These are phyloP conservation scores for Chaetoscypha palmicola DNA, from an alignment of 2,329 filamentous ascomycete species.

Conservation along the genomic window DNA sequence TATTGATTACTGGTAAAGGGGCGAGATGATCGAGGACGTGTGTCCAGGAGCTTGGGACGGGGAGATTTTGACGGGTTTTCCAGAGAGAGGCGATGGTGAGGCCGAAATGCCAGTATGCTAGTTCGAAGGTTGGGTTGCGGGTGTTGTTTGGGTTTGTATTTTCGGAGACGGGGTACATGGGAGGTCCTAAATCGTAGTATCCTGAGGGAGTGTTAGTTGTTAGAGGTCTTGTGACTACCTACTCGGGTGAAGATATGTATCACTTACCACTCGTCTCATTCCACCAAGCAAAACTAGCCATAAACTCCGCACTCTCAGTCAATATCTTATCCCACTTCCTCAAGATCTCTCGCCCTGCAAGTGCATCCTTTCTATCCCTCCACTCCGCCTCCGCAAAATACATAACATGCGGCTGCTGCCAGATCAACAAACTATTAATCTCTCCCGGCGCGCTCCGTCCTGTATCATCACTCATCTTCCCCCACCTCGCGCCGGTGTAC, in stretches of 20 bases:
- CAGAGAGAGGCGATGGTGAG: slow-evolving; percentile 46
- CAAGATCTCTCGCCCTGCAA: slow-evolving; percentile 38
- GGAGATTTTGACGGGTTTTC: slow-evolving; percentile 41
- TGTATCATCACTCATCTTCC: slow-evolving; percentile 51
- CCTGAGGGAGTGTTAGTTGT: no score
- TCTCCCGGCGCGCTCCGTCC: slow-evolving; percentile 50
- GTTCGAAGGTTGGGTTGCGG: slow-evolving; percentile 52
- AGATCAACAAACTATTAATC: slow-evolving; percentile 54
- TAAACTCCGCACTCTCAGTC: slow-evolving; percentile 48
- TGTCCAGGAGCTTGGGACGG: slow-evolving; percentile 40
- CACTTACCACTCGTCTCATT: slow-evolving; percentile 40
- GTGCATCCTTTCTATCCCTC: no score
- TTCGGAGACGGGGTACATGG: slow-evolving; percentile 46
- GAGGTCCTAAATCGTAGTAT: slow-evolving; percentile 46
- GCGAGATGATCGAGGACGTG: slow-evolving; percentile 46
- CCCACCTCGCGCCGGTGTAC: slow-evolving; percentile 37
- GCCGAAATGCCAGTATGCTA: slow-evolving; percentile 55
- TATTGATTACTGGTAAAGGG: slow-evolving; percentile 42
- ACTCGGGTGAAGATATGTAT: neutral
- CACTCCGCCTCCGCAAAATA: slow-evolving; percentile 49
- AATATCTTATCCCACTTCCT: slow-evolving; percentile 47
- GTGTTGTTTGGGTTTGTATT: slow-evolving; percentile 52
- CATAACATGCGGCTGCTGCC: slow-evolving; percentile 56
- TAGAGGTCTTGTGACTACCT: neutral
- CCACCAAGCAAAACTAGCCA: slow-evolving; percentile 50